Percentiles rank a stretch among this genome's conserved stretches.
phyloP scores from a whole-genome alignment of 2,329 filamentous ascomycete species.

The Alternaria infectoria region DNA sequence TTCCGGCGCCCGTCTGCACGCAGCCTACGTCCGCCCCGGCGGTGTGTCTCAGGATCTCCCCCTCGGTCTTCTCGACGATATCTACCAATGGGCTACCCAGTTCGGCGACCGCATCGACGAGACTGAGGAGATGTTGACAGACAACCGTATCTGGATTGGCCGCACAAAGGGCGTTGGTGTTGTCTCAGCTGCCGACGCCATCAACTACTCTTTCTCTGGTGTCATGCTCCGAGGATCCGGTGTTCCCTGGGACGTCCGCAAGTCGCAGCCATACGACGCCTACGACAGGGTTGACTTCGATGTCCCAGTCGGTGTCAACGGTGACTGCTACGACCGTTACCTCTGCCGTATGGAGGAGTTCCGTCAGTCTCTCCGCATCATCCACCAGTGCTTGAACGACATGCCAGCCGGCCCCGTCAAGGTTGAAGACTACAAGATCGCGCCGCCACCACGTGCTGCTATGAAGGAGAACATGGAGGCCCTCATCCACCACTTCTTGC shows the following conservation, averaged over 20 bases:
- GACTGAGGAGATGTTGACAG: slow-evolving; percentile 96
- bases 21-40: slow-evolving; percentile 94
- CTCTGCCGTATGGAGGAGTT: slow-evolving; percentile 99
- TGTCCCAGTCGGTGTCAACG: slow-evolving; percentile 93
- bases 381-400: slow-evolving; percentile 98
- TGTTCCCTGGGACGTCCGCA: slow-evolving; percentile 94
- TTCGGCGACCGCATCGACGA: slow-evolving; percentile 98
- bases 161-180: slow-evolving; percentile 91
- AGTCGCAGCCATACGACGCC: slow-evolving; percentile 95
- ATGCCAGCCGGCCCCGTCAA: slow-evolving; percentile 95
- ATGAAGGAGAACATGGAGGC: slow-evolving; percentile 99
- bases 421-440: slow-evolving; percentile 98
- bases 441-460: slow-evolving; percentile 89
- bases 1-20: slow-evolving; percentile 94
- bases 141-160: slow-evolving; percentile 99
- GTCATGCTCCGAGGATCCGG: slow-evolving; percentile 98
- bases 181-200: slow-evolving; percentile 87
- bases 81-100: slow-evolving; percentile 99
- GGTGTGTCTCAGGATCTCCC: slow-evolving; percentile 97
- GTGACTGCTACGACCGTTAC: slow-evolving; percentile 99
- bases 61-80: slow-evolving; percentile 92
- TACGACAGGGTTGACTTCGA: slow-evolving; percentile 99
- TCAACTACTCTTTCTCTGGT: slow-evolving; percentile 95
- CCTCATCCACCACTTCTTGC: slow-evolving; percentile 97
- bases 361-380: slow-evolving; percentile 96